A percentile compares a stretch with the other conserved stretches of the same genome.
These are phyloP conservation scores for Eucalyptus curtisii DNA, from an alignment of 345 rosid species.

Conservation along the genomic window DNA sequence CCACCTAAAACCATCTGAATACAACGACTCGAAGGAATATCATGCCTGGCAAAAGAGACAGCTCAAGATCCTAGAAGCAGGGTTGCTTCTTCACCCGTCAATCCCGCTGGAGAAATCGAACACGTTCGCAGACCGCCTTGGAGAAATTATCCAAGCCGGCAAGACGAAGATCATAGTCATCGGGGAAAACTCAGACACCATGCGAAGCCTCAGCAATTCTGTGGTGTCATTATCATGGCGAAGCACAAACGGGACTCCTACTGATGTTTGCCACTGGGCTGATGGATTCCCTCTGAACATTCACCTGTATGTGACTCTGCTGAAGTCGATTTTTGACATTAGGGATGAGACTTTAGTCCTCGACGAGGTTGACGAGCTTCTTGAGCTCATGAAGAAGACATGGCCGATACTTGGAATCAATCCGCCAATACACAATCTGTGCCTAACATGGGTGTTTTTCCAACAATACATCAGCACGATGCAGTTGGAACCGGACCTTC, in stretches of 20 bases:
- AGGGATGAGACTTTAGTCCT: conserved; percentile 76
- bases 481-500: conserved; percentile 68
- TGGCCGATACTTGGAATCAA: conserved; percentile 82
- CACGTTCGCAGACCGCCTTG: conserved; percentile 35
- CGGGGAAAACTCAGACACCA: conserved; percentile 57
- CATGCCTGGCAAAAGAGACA: conserved; percentile 81
- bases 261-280: conserved; percentile 92
- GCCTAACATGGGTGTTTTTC: conserved; percentile 87
- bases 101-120: conserved; percentile 59
- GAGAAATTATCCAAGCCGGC: conserved; percentile 39
- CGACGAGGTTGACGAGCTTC: conserved; percentile 83
- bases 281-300: conserved; percentile 86
- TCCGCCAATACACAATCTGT: conserved; percentile 51
- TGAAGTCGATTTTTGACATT: conserved; percentile 61
- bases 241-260: conserved; percentile 36
- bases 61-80: conserved; percentile 64
- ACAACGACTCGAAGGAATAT: conserved; percentile 54
- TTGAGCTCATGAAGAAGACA: conserved; percentile 84
- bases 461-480: conserved; percentile 58
- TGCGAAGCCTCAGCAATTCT: conserved; percentile 51
- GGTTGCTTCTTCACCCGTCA: conserved; percentile 64
- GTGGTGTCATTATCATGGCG: conserved; percentile 76
- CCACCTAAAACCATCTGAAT: conserved; percentile 71
- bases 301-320: conserved; percentile 46
- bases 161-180: conserved; percentile 47